phyloP scores from a whole-genome alignment of 768 basidiomycete species.

The Brasilioporus rufonigricans region DNA sequence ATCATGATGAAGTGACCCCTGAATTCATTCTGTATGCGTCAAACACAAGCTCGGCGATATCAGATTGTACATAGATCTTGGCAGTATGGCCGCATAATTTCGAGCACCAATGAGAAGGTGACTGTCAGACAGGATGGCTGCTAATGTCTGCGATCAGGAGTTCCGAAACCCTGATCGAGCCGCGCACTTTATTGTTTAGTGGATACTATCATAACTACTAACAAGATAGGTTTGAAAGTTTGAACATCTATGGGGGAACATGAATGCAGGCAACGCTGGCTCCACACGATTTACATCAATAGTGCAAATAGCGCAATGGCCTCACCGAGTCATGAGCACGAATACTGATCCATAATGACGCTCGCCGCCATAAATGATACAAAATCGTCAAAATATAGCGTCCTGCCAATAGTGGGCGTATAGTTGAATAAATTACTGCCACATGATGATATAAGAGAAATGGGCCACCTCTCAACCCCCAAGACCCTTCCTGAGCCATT shows the following conservation, averaged over 20 bases:
- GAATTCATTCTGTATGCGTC: no score
- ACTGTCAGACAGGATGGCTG: not conserved
- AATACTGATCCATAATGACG: no score
- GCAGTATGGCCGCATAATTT: not conserved
- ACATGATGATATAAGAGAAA: not conserved
- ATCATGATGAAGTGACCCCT: no score
- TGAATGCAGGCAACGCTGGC: no score
- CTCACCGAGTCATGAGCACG: not conserved
- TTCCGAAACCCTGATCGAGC: no score
- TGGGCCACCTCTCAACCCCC: not conserved
- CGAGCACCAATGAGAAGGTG: not conserved
- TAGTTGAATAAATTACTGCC: not conserved
- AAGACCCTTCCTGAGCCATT: not conserved
- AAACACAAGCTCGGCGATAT: no score
- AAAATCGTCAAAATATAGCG: not conserved
- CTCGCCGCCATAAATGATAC: not conserved
- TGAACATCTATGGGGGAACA: not conserved
- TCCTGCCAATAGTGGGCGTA: not conserved
- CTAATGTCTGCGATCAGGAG: not conserved
- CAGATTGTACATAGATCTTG: not conserved
- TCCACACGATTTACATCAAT: no score
- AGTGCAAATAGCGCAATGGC: not conserved
- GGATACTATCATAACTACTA: no score
- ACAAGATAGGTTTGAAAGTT: not conserved
- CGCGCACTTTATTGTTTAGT: no score